A percentile compares a stretch with the other conserved stretches of the same genome.
These are phyloP conservation scores for Hippophae tibetana DNA, from an alignment of 306 rosid genomes.

Conservation along the genomic window DNA sequence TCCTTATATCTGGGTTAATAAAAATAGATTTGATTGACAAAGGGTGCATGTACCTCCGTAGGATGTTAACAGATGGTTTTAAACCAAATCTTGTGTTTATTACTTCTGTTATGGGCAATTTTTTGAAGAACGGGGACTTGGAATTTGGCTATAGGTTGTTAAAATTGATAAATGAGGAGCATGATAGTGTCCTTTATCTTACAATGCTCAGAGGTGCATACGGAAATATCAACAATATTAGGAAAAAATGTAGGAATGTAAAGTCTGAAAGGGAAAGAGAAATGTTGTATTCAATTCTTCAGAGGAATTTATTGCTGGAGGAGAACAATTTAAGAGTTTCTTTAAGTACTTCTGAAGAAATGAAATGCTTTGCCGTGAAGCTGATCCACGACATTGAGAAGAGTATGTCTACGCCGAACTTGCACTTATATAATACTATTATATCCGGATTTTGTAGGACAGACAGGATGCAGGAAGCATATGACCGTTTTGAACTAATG, in stretches of 20 bases:
- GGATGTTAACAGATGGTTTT: slow-evolving; percentile 33
- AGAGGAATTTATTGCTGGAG: slow-evolving; percentile 8
- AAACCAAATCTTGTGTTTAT: slow-evolving; percentile 28
- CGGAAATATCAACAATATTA: slow-evolving; percentile 14
- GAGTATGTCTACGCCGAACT: slow-evolving; percentile 19
- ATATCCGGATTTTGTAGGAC: slow-evolving; percentile 30
- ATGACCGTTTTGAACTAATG: slow-evolving; percentile 29
- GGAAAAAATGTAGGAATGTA: slow-evolving; percentile 3
- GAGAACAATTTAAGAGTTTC: slow-evolving; percentile 11
- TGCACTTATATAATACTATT: slow-evolving; percentile 30
- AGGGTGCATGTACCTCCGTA: slow-evolving; percentile 33
- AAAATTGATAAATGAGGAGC: slow-evolving; percentile 24
- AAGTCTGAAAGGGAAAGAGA: slow-evolving; percentile 14
- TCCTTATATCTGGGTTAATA: slow-evolving; percentile 31
- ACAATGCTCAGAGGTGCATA: slow-evolving; percentile 25
- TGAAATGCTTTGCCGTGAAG: slow-evolving; percentile 22
- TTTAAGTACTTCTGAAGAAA: slow-evolving; percentile 7
- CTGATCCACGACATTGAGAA: slow-evolving; percentile 19
- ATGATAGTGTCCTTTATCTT: slow-evolving; percentile 22
- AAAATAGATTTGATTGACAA: slow-evolving; percentile 27
- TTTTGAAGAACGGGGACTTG: slow-evolving; percentile 27
- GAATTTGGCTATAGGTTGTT: slow-evolving; percentile 30
- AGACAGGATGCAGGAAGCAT: slow-evolving; percentile 26
- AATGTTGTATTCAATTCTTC: slow-evolving; percentile 23
- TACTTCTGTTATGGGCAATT: slow-evolving; percentile 29